phyloP scores from a whole-genome alignment of 2,329 filamentous ascomycete genomes.

The Fonsecaea pedrosoi region DNA sequence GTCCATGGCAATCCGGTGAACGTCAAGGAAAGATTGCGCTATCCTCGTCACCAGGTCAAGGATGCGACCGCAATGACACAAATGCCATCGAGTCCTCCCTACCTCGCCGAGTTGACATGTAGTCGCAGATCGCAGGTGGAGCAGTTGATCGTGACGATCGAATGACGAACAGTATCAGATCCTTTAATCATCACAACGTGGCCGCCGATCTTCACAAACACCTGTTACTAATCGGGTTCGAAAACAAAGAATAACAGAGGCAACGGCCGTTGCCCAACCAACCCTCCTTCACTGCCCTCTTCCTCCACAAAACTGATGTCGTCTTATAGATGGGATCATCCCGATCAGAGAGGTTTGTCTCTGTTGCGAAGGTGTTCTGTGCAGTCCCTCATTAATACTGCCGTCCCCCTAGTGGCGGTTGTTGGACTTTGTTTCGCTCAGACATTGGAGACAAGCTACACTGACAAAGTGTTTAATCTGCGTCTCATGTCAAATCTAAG shows the following conservation, averaged over 20 bases:
- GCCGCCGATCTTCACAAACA: not conserved
- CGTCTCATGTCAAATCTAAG: no score
- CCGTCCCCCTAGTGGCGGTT: not conserved
- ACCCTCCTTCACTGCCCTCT: not conserved
- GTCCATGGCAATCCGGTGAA: not conserved
- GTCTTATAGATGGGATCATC: not conserved
- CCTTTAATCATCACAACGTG: not conserved
- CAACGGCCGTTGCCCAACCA: not conserved
- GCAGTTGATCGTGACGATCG: not conserved
- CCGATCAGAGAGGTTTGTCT: not conserved
- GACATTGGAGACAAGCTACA: no score
- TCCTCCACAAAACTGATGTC: not conserved
- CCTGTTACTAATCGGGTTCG: not conserved
- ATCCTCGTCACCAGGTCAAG: not conserved
- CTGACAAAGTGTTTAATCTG: no score
- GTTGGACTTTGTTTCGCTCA: not conserved
- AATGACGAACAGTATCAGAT: not conserved
- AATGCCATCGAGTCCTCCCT: not conserved
- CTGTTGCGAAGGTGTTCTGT: not conserved
- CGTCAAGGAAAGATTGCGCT: not conserved
- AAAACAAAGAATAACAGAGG: not conserved
- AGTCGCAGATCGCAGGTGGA: not conserved
- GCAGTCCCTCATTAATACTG: no score
- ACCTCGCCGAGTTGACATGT: not conserved
- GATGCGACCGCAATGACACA: not conserved